Evolutionary conservation across 768 basidiomycete genomes (phyloP).

Genomic region (Pisolithus tinctorius): DNA sequence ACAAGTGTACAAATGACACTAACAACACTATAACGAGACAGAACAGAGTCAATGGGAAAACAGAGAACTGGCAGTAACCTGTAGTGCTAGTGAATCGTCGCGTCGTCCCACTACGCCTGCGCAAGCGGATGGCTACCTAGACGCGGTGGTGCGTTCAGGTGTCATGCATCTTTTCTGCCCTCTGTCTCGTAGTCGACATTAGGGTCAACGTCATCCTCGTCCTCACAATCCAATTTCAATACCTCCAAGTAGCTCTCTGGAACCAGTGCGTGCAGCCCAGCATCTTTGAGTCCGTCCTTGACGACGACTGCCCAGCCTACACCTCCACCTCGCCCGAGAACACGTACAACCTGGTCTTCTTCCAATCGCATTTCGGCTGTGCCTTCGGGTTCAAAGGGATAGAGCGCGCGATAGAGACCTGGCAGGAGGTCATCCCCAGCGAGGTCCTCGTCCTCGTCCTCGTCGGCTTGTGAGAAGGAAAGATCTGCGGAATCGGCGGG

Average conservation of each 20-base stretch:
- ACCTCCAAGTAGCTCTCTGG: slow-evolving; percentile 73
- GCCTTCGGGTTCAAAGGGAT: slow-evolving; percentile 73
- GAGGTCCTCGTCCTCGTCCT: slow-evolving; percentile 20
- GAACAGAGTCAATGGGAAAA: too few species aligned
- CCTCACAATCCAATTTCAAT: slow-evolving; percentile 32
- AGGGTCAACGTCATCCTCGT: neutral
- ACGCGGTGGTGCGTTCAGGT: too few species aligned
- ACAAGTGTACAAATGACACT: too few species aligned
- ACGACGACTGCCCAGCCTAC: slow-evolving; percentile 77
- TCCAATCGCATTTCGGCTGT: slow-evolving; percentile 76
- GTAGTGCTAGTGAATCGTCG: too few species aligned
- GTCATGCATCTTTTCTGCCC: too few species aligned
- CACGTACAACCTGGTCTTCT: slow-evolving; percentile 70
- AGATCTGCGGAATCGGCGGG: slow-evolving; percentile 13
- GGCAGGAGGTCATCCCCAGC: slow-evolving; percentile 40
- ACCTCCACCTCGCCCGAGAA: slow-evolving; percentile 69
- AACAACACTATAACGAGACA: too few species aligned
- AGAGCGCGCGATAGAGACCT: slow-evolving; percentile 72
- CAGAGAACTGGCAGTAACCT: too few species aligned
- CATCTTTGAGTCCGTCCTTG: slow-evolving; percentile 30
- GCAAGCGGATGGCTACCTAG: too few species aligned
- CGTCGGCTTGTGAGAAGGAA: slow-evolving; percentile 12
- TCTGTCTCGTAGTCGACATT: too few species aligned
- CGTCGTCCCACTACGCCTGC: too few species aligned
- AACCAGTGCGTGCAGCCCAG: slow-evolving; percentile 59